Evolutionary conservation across 495 filamentous ascomycete genomes (phyloP).

Genomic region (Opeltia flavorubescens): DNA sequence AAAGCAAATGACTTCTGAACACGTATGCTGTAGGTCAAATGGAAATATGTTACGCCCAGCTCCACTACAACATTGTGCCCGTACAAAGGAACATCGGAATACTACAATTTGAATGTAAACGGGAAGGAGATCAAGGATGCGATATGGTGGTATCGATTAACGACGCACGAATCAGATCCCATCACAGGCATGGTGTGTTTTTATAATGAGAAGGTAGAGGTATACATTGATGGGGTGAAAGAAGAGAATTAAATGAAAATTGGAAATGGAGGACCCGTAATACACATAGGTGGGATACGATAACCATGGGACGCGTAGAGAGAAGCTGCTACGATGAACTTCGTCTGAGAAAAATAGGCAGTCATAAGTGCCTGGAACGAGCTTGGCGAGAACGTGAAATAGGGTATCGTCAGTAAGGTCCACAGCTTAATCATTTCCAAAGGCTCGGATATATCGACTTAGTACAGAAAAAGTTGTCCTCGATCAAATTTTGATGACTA

Average conservation of each 20-base stretch:
- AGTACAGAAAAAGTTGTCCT: too few relatives aligned
- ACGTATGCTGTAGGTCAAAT: neutral
- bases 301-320: too few relatives aligned
- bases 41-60: slow-evolving; percentile 25
- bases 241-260: slow-evolving; percentile 24
- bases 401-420: too few relatives aligned
- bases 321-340: too few relatives aligned
- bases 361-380: too few relatives aligned
- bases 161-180: slow-evolving; percentile 31
- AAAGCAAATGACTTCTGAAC: neutral
- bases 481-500: too few relatives aligned
- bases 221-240: slow-evolving; percentile 37
- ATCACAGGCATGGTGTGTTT: slow-evolving; percentile 38
- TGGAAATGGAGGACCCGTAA: too few relatives aligned
- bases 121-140: slow-evolving; percentile 29
- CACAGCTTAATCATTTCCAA: too few relatives aligned
- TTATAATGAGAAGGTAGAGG: slow-evolving; percentile 48
- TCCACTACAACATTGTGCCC: slow-evolving; percentile 33
- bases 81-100: slow-evolving; percentile 45
- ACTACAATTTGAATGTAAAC: slow-evolving; percentile 23
- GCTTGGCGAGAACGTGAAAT: too few relatives aligned
- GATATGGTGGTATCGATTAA: slow-evolving; percentile 41
- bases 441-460: too few relatives aligned
- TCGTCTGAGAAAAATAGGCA: too few relatives aligned
- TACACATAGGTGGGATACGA: too few relatives aligned